Percentiles rank a stretch among this genome's conserved stretches.
Conservation (phyloP, 257 asterid species). For the Capsicum rhomboideum region DNA sequence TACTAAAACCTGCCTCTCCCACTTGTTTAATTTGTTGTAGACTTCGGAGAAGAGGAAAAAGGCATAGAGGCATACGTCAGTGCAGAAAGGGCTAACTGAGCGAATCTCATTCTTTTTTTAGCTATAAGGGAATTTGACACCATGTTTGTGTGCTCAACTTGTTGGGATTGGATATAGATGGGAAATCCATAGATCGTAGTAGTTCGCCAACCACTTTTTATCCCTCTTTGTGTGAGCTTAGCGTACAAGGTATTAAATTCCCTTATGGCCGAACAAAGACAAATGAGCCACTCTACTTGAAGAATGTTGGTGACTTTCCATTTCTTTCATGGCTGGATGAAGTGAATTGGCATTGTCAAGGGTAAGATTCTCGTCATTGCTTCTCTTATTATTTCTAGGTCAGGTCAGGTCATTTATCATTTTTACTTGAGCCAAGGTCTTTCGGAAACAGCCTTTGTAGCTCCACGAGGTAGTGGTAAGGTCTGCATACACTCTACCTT, state of each 20-base stretch:
- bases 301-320: conserved; percentile 83
- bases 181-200: not conserved
- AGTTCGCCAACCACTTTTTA: not conserved
- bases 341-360: conserved; percentile 91
- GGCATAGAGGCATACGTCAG: not conserved
- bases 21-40: too few relatives aligned
- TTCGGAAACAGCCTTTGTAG: too few relatives aligned
- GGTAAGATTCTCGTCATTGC: not conserved
- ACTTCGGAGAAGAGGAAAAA: too few relatives aligned
- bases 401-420: not conserved
- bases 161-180: not conserved
- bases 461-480: too few relatives aligned
- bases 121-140: not conserved
- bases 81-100: not conserved
- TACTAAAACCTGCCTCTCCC: not conserved
- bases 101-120: not conserved
- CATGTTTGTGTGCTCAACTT: not conserved
- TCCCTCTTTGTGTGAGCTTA: not conserved
- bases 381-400: not conserved
- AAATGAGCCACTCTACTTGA: conserved; percentile 68
- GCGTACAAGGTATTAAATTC: not conserved
- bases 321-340: conserved; percentile 91
- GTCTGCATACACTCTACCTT: too few relatives aligned
- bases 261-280: conserved; percentile 43
- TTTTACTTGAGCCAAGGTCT: too few relatives aligned